A percentile compares a stretch with the other conserved stretches of the same genome.
These are phyloP conservation scores for Datisca glomerata DNA, from an alignment of 306 rosid genomes.

Conservation along the genomic window DNA sequence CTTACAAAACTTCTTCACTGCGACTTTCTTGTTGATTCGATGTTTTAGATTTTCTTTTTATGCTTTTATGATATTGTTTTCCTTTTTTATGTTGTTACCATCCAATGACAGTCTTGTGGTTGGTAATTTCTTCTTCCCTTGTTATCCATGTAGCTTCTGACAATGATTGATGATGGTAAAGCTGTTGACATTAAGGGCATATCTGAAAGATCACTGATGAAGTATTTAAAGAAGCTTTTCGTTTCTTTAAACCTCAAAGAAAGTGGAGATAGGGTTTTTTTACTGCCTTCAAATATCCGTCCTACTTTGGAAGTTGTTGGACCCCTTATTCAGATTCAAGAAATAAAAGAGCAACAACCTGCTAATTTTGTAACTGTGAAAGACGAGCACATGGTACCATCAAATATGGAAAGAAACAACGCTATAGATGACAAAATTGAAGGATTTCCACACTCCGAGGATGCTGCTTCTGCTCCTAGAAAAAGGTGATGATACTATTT, in stretches of 20 bases:
- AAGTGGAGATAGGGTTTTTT: slow-evolving; percentile 54
- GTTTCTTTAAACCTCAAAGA: slow-evolving; percentile 55
- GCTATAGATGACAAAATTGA: slow-evolving; percentile 18
- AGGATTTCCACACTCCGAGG: slow-evolving; percentile 19
- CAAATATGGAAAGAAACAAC: slow-evolving; percentile 19
- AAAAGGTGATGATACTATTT: slow-evolving; percentile 28
- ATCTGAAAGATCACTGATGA: slow-evolving; percentile 49
- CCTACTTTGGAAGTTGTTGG: slow-evolving; percentile 75
- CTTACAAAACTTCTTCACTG: background rate
- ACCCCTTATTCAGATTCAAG: slow-evolving; percentile 34
- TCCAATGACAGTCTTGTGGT: background rate
- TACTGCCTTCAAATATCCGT: slow-evolving; percentile 45
- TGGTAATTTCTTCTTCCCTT: slow-evolving; percentile 9
- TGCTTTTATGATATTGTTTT: too few species aligned
- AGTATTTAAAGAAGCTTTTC: slow-evolving; percentile 62
- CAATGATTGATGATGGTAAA: slow-evolving; percentile 89
- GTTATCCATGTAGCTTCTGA: slow-evolving; percentile 40
- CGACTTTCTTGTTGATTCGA: too few species aligned
- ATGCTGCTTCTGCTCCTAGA: slow-evolving; percentile 41
- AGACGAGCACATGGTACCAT: slow-evolving; percentile 26
- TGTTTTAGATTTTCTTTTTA: too few species aligned
- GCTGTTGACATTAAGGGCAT: slow-evolving; percentile 88
- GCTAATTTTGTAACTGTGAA: slow-evolving; percentile 16
- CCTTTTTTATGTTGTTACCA: background rate
- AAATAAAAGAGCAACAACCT: slow-evolving; percentile 12